Conservation (phyloP, 1,139 yeast species). For the Barnettozyma hawaiiensis region DNA sequence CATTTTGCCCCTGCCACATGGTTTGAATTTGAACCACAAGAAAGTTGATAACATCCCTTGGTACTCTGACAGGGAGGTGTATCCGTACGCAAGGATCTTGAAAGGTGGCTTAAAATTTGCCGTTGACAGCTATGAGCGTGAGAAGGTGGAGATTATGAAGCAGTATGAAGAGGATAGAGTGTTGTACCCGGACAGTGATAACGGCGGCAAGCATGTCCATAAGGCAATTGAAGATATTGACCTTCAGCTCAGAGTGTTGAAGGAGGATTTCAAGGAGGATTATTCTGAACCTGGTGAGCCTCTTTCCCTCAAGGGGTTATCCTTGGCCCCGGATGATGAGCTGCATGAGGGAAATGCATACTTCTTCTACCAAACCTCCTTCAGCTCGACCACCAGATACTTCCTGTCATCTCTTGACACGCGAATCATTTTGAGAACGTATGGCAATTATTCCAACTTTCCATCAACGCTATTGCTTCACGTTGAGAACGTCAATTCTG, state of each 20-base stretch:
- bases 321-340: constrained; percentile 17
- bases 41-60: constrained; percentile 39
- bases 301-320: constrained; percentile 18
- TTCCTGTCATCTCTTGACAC: constrained; percentile 77
- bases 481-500: constrained; percentile 67
- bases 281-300: constrained; percentile 20
- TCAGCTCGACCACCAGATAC: constrained; percentile 57
- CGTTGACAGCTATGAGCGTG: constrained; percentile 48
- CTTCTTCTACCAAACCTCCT: constrained; percentile 70
- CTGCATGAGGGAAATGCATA: constrained; percentile 38
- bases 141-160: constrained; percentile 42
- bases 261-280: constrained; percentile 17
- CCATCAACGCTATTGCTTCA: constrained; percentile 60
- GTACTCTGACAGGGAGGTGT: constrained; percentile 32
- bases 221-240: constrained; percentile 56
- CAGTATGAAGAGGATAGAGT: constrained; percentile 53
- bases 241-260: constrained; percentile 32
- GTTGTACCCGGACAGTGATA: constrained; percentile 43
- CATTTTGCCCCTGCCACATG: constrained; percentile 58
- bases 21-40: constrained; percentile 30
- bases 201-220: constrained; percentile 47
- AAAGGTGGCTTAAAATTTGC: constrained; percentile 56
- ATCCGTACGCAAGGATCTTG: constrained; percentile 53
- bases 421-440: constrained; percentile 60
- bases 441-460: constrained; percentile 54